A percentile compares a stretch with the other conserved stretches of the same genome.
Conservation (phyloP, 164 flowering plant genomes). For the Chloranthus sessilifolius region DNA sequence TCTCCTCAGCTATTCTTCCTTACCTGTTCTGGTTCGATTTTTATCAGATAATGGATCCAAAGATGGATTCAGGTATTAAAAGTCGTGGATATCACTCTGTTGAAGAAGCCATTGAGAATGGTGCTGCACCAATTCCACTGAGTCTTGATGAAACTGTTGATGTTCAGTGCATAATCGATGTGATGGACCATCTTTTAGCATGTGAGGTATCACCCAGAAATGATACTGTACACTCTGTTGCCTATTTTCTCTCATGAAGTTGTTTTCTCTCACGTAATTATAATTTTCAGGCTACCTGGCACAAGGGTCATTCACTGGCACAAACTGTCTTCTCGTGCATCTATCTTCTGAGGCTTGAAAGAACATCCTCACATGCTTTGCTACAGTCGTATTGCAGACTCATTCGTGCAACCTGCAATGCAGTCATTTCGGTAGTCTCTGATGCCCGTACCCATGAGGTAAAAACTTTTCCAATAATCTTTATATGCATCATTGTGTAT, state of each 20-base stretch:
- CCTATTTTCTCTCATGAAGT: conserved; percentile 1
- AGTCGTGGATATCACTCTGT: conserved; percentile 65
- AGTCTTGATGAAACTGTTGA: conserved; percentile 63
- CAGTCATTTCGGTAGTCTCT: conserved; percentile 73
- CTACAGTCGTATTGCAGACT: conserved; percentile 82
- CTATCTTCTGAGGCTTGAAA: conserved; percentile 77
- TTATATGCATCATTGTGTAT: conserved; percentile 11
- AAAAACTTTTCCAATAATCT: conserved; percentile 37
- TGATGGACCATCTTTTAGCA: conserved; percentile 92
- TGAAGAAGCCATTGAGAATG: conserved; percentile 92
- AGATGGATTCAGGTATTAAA: conserved; percentile 96
- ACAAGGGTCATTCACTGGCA: conserved; percentile 91
- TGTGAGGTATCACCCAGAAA: conserved; percentile 70
- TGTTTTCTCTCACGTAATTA: background rate
- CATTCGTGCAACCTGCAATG: conserved; percentile 82
- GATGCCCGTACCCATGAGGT: conserved; percentile 98
- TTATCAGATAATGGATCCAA: conserved; percentile 96
- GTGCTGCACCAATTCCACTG: conserved; percentile 91
- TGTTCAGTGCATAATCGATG: conserved; percentile 64
- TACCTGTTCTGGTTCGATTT: conserved; percentile 10
- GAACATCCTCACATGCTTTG: conserved; percentile 78
- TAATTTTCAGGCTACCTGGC: conserved; percentile 94
- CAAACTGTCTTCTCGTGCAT: conserved; percentile 94
- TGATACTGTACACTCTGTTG: background rate
- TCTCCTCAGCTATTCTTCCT: conserved; percentile 7